phyloP scores from a whole-genome alignment of 176 grass and related monocot genomes.

The Areca catechu region DNA sequence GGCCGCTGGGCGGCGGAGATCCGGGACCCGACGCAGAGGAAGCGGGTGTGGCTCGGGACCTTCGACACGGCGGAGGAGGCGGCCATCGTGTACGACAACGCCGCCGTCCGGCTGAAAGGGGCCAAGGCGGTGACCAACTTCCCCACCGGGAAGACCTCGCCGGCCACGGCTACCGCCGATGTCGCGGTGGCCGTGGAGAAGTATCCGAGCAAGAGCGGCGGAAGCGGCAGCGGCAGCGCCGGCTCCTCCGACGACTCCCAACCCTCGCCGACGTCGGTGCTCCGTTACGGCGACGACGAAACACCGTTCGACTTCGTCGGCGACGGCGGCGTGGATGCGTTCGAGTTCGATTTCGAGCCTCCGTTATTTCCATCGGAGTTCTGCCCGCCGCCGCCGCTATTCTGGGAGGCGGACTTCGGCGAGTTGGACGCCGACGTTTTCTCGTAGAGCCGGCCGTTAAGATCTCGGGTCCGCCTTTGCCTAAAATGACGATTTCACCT shows the following conservation, averaged over 20 bases:
- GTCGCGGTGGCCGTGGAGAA: no score
- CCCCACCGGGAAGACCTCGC: background rate
- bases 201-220: no score
- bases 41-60: slow-evolving; percentile 76
- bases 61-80: slow-evolving; percentile 88
- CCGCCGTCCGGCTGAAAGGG: slow-evolving; percentile 48
- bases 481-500: background rate
- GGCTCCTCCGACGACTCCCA: background rate
- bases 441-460: background rate
- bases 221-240: background rate
- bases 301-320: background rate
- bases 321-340: slow-evolving; percentile 25
- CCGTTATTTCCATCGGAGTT: background rate
- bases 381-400: background rate
- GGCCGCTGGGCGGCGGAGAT: slow-evolving; percentile 35
- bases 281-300: background rate
- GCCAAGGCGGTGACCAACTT: slow-evolving; percentile 42
- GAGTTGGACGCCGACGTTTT: slow-evolving; percentile 36
- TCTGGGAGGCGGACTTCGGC: slow-evolving; percentile 16
- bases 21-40: slow-evolving; percentile 30
- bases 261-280: slow-evolving; percentile 9
- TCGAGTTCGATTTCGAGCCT: background rate
- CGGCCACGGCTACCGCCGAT: background rate
- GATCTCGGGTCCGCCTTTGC: background rate
- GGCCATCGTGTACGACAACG: slow-evolving; percentile 55